A percentile compares a stretch with the other conserved stretches of the same genome.
phyloP scores from a whole-genome alignment of 1,139 yeast species.

The Zygosaccharomyces sapae region DNA sequence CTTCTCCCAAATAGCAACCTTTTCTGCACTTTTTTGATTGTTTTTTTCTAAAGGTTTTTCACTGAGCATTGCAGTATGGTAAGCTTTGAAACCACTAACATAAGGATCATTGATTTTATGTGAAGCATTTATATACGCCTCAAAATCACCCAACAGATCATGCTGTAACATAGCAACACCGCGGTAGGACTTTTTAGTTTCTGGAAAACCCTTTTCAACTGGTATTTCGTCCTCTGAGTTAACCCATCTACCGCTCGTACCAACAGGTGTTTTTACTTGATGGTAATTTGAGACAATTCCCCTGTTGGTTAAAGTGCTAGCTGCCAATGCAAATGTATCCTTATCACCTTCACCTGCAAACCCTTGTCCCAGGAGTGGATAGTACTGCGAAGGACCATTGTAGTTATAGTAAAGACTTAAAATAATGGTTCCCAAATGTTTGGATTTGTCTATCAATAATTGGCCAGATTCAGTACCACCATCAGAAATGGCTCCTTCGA shows the following conservation, averaged over 20 bases:
- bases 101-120: constrained; percentile 6
- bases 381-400: constrained; percentile 72
- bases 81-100: neutral
- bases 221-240: constrained; percentile 12
- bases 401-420: constrained; percentile 73
- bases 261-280: constrained; percentile 50
- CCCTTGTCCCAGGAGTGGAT: constrained; percentile 81
- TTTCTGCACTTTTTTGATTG: neutral
- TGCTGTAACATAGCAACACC: constrained; percentile 36
- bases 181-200: constrained; percentile 22
- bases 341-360: constrained; percentile 89
- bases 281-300: constrained; percentile 57
- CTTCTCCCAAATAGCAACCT: constrained; percentile 5
- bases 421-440: constrained; percentile 61
- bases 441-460: constrained; percentile 59
- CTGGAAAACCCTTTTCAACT: constrained; percentile 12
- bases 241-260: constrained; percentile 32
- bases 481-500: constrained; percentile 70
- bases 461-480: constrained; percentile 87
- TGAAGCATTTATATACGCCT: constrained; percentile 20
- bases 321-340: constrained; percentile 81
- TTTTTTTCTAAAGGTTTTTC: neutral
- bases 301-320: constrained; percentile 37
- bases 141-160: constrained; percentile 31
- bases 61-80: neutral